Evolutionary conservation across 148 eudicot species (phyloP), one percentile per base, ranked within the genome.

Genomic region (Suaeda aralocaspica): DNA sequence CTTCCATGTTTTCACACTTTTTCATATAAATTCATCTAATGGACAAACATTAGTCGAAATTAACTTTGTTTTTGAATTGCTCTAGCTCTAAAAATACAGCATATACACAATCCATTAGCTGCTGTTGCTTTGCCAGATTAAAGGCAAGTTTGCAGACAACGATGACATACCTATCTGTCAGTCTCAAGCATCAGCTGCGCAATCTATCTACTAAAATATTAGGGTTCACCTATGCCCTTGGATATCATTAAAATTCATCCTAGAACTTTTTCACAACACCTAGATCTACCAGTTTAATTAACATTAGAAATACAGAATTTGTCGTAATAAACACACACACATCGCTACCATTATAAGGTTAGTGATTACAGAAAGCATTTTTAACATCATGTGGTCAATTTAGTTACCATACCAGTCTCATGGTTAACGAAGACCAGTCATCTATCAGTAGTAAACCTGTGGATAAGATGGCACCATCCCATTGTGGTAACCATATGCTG

Each of bases 361-460:
- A 86, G 90, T 73, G 86, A 87, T 85, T 87, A 85, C 96, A 88
- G 67, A 80, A 84, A 74, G 65, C 87, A 82, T 82, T 76, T 72
- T 67, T 42, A 72, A 63, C 66, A 72, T 59, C 49, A 63, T 33
- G 57, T 31, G 69, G 77, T 78, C 80, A 72, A 69, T 73, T 39
- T 25, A 60, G 86, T 84, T 82, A 82, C 83, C 57, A 75, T 80
- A 83, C 84, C 86, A 82, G 84, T 76, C 83, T 85, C 86, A 78
- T 72, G 81, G 78, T 86, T 74, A 80, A 73, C 49, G 50, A 46
- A 72, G 73, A 72, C 77, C 83, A 76, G 88, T 86, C 83, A 76
- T 76, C 83, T 73, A 83, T 81, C 88, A 85, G 89, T 91, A 94
- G 86, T 89, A 94, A 77, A 90, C 86, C 74, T 86, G 96, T 58